Percentiles rank a stretch among this genome's conserved stretches.
These are phyloP conservation scores for Hypoxylon sp. DNA, from an alignment of 2,329 filamentous ascomycete genomes.

Conservation along the genomic window DNA sequence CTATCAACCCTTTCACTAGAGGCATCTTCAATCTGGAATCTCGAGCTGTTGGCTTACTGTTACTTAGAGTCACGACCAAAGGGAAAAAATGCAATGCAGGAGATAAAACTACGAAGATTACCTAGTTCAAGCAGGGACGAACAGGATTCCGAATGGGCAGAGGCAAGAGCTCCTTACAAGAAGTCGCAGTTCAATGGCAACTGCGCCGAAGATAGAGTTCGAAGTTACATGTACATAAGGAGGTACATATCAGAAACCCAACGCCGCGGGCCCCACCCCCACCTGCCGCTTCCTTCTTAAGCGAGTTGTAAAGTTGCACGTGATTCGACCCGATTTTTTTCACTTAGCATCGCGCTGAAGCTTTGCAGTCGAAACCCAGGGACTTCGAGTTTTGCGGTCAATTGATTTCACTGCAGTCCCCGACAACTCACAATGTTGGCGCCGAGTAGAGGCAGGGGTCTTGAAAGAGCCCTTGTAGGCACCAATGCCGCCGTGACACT, in stretches of 20 bases:
- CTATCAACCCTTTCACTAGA: background rate
- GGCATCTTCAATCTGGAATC: constrained; percentile 5
- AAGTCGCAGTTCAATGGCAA: background rate
- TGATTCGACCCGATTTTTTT: constrained; percentile 35
- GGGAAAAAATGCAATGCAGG: background rate
- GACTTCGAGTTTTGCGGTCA: constrained; percentile 32
- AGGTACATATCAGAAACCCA: too few relatives aligned
- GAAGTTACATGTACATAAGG: constrained; percentile 1
- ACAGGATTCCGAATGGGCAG: background rate
- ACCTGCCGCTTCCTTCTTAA: too few relatives aligned
- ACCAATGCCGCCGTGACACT: constrained; percentile 66
- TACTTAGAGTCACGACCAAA: constrained; percentile 5
- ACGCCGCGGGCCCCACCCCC: too few relatives aligned
- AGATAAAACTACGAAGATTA: background rate
- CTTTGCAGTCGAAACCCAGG: constrained; percentile 20
- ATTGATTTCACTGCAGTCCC: constrained; percentile 37
- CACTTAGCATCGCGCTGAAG: constrained; percentile 45
- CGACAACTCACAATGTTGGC: constrained; percentile 70
- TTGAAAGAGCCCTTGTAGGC: constrained; percentile 68
- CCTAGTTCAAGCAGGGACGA: too few relatives aligned
- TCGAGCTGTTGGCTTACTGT: background rate
- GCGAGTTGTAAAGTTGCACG: constrained; percentile 18
- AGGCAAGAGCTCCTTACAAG: constrained; percentile 2
- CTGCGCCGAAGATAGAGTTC: background rate
- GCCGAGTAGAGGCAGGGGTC: constrained; percentile 71